phyloP scores from a whole-genome alignment of 129 eudicot species.

The Dittrichia graveolens region DNA sequence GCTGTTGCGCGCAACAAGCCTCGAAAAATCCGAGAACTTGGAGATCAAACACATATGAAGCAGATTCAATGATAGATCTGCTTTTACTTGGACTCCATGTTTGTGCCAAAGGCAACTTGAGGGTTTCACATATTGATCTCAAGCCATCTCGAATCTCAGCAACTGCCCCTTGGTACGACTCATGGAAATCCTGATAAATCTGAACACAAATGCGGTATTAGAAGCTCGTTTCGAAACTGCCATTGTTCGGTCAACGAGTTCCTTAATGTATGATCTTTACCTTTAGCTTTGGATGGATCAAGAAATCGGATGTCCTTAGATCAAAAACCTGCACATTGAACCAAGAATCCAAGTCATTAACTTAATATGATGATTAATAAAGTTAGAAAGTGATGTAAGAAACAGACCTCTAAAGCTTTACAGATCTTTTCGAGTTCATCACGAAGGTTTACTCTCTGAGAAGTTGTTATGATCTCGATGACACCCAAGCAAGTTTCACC shows the following conservation, averaged over 20 bases:
- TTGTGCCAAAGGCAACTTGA: constrained; percentile 59
- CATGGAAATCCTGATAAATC: constrained; percentile 37
- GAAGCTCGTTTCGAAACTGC: constrained; percentile 9
- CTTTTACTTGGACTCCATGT: constrained; percentile 53
- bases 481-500: constrained; percentile 83
- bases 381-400: constrained; percentile 15
- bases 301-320: constrained; percentile 57
- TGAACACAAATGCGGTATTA: constrained; percentile 19
- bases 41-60: constrained; percentile 54
- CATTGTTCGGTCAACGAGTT: constrained; percentile 14
- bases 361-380: neutral
- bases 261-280: constrained; percentile 33
- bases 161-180: constrained; percentile 35
- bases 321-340: constrained; percentile 63
- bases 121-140: constrained; percentile 44
- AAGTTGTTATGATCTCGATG: constrained; percentile 69
- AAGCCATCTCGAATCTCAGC: constrained; percentile 50
- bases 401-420: constrained; percentile 80
- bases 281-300: constrained; percentile 51
- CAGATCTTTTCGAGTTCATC: constrained; percentile 71
- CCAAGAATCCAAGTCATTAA: constrained; percentile 11
- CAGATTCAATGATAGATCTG: constrained; percentile 47
- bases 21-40: constrained; percentile 44
- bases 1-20: constrained; percentile 49
- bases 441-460: constrained; percentile 44